Evolutionary conservation across 345 rosid genomes (phyloP).

Genomic region (Ceriops decandra): DNA sequence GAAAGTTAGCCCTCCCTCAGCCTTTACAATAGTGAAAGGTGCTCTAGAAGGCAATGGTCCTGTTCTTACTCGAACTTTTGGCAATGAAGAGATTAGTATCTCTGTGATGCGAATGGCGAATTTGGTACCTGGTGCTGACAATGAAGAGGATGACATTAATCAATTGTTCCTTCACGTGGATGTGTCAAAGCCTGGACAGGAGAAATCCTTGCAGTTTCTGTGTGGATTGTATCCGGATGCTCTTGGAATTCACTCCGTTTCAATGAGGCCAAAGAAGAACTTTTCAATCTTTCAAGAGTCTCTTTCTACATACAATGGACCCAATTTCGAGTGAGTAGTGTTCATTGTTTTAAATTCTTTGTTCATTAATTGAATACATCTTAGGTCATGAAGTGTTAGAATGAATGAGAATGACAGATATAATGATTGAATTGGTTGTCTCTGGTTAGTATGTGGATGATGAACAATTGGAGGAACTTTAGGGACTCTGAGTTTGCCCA

Average conservation of each 20-base stretch:
- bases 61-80: constrained; percentile 56
- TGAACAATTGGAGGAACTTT: background rate
- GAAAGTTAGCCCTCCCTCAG: constrained; percentile 82
- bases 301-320: constrained; percentile 64
- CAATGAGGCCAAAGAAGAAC: constrained; percentile 65
- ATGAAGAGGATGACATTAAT: constrained; percentile 60
- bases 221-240: constrained; percentile 96
- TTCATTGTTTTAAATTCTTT: background rate
- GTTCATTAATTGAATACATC: background rate
- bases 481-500: background rate
- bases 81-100: constrained; percentile 65
- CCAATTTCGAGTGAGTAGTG: constrained; percentile 59
- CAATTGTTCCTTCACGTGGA: constrained; percentile 84
- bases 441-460: background rate
- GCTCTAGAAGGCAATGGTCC: constrained; percentile 68
- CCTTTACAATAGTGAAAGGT: constrained; percentile 61
- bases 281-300: constrained; percentile 30
- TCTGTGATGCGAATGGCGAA: constrained; percentile 63
- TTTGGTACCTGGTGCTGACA: constrained; percentile 38
- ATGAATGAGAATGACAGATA: background rate
- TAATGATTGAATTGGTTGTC: background rate
- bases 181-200: constrained; percentile 68
- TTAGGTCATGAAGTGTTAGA: background rate
- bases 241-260: constrained; percentile 80
- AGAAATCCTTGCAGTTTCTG: constrained; percentile 64